Base-by-base conservation (phyloP, 164 flowering plant genomes). In the Protea cynaroides region DNA sequence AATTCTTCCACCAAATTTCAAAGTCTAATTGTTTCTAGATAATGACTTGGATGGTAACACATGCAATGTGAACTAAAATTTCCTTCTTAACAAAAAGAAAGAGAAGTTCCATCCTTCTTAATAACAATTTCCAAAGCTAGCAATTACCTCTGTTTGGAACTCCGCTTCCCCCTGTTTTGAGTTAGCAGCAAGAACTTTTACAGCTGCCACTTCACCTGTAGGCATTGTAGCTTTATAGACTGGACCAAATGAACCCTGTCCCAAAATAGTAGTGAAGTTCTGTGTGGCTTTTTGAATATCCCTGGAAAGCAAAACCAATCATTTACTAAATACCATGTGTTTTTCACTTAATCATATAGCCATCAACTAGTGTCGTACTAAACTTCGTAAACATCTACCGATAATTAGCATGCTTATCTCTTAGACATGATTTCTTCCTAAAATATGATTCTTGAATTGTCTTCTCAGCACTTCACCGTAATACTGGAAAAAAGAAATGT, bases 221-320 rank as follows among this genome's bases (percentile, higher is more conserved):
- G 85, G 74, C 90, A 90, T 81, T 43, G 64, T 63, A 40, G 96
- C 98, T 81, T 84, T 95, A 70, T 95, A 92, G 21, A 92, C 97
- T 6, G 97, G 92, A 65, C 99, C 99, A 83, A 89, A 94, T 47
- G 97, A 89, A 37, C 99, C 99, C 76, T 95, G 83, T 43, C 99
- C 99, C 70, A 95, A 63, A 44, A 86, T 61, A 58, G 90, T 92
- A 37, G 99, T 91, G 65, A 92, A 95, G 70, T 86, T 92, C 49
- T 84, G 84, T 55, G 99, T 95, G 17, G 90, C 96, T 74, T 92
- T 95, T 72, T 95, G 96, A 38, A 95, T 79, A 71, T 92, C 97
- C 86, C 99, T 95, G 81, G 12, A 66, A 69, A 65, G 29, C 10
- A 66, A 12, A 65, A 53, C 4, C 24, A 40, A 40, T 63, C 46